Evolutionary conservation across 148 eudicot species (phyloP).

Genomic region (Fallopia convolvulus): DNA sequence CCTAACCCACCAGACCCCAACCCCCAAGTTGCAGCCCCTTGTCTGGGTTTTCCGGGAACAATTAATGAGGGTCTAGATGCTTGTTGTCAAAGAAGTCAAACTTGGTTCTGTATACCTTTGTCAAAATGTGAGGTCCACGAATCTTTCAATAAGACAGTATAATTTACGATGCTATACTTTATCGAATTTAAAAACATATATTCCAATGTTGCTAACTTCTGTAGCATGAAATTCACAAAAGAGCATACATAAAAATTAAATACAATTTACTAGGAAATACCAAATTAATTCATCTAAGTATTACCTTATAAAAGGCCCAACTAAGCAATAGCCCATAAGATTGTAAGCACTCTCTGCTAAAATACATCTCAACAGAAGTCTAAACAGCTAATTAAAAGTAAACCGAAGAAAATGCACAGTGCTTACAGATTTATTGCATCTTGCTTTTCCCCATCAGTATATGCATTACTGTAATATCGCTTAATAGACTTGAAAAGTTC

Average conservation of each 20-base stretch:
- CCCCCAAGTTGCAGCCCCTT: neutral
- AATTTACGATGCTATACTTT: neutral
- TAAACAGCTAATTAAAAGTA: slow-evolving; percentile 11
- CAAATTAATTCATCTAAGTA: neutral
- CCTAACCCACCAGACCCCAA: neutral
- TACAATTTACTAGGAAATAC: neutral
- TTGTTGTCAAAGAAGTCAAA: neutral
- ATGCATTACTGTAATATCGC: slow-evolving; percentile 97
- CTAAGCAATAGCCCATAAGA: neutral
- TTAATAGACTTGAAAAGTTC: slow-evolving; percentile 93
- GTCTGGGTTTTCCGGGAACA: neutral
- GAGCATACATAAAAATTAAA: neutral
- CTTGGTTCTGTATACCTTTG: neutral
- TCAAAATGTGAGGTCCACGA: neutral
- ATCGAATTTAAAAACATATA: neutral
- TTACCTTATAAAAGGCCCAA: neutral
- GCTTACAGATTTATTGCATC: slow-evolving; percentile 93
- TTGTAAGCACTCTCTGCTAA: slow-evolving; percentile 1
- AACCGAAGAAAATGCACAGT: slow-evolving; percentile 1
- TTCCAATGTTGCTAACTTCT: neutral
- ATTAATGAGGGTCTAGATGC: neutral
- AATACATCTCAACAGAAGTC: neutral
- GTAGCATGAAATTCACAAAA: neutral
- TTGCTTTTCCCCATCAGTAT: slow-evolving; percentile 98
- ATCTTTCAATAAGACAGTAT: slow-evolving; percentile 4